These are phyloP conservation scores for Tetrapisispora namnaoensis DNA, from an alignment of 805 yeast species.

Conservation along the genomic window DNA sequence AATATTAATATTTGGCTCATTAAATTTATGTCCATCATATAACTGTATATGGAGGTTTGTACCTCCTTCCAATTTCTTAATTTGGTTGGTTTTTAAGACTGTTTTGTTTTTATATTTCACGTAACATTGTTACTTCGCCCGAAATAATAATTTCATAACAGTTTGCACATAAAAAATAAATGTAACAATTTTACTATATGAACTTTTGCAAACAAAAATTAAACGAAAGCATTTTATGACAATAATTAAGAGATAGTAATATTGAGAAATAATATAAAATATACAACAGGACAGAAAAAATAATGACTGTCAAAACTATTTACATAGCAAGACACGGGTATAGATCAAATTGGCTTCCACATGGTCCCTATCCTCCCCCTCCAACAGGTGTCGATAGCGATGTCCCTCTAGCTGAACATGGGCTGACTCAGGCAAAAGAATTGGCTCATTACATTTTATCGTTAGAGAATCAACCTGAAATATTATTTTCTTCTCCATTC, in stretches of 20 bases:
- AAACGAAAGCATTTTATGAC: too few relatives aligned
- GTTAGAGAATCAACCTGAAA: slow-evolving; percentile 49
- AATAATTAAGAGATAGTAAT: too few relatives aligned
- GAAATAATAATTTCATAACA: not conserved
- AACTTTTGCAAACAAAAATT: too few relatives aligned
- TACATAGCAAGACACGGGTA: slow-evolving; percentile 82
- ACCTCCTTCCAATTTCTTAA: too few relatives aligned
- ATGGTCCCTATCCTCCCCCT: slow-evolving; percentile 60
- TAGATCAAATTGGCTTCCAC: slow-evolving; percentile 72
- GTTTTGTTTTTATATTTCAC: not conserved
- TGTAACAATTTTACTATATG: not conserved
- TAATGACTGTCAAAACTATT: slow-evolving; percentile 46
- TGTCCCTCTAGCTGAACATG: slow-evolving; percentile 80
- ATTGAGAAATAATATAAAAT: too few relatives aligned
- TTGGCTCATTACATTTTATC: slow-evolving; percentile 52
- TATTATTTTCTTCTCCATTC: slow-evolving; percentile 74
- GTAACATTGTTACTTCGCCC: not conserved
- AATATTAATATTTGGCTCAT: too few relatives aligned
- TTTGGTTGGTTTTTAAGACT: not conserved
- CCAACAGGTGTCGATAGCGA: slow-evolving; percentile 91
- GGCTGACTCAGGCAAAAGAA: slow-evolving; percentile 78
- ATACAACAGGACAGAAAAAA: not conserved
- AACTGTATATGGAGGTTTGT: too few relatives aligned
- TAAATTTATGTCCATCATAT: too few relatives aligned
- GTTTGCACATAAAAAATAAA: not conserved